A percentile compares a stretch with the other conserved stretches of the same genome.
Evolutionary conservation across 768 basidiomycete genomes (phyloP).

Genomic region (Inosperma sp.): DNA sequence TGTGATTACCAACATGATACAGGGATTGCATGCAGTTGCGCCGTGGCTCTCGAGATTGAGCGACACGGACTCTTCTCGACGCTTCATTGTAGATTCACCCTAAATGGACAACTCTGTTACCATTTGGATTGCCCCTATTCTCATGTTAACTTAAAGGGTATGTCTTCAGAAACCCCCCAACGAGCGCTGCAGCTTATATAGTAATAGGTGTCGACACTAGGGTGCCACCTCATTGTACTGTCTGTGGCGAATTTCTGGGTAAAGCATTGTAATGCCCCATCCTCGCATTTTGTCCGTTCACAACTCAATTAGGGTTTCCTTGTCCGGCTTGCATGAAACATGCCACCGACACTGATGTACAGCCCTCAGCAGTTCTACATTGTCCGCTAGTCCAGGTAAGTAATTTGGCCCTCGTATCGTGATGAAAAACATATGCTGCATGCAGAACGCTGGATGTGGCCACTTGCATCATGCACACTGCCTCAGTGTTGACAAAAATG

Average conservation of each 20-base stretch:
- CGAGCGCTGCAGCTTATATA: background rate
- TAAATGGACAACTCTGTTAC: background rate
- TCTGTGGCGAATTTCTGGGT: constrained; percentile 6
- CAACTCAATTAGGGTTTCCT: background rate
- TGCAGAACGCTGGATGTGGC: constrained; percentile 5
- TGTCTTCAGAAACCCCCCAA: background rate
- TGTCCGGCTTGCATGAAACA: constrained; percentile 4
- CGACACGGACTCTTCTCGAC: constrained; percentile 4
- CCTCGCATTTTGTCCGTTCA: background rate
- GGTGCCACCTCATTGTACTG: constrained; percentile 3
- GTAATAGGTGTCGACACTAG: background rate
- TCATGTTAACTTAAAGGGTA: background rate
- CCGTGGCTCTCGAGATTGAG: background rate
- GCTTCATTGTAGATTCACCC: constrained; percentile 3
- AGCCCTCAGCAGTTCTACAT: background rate
- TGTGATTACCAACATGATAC: constrained; percentile 5
- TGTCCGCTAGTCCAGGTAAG: constrained; percentile 3
- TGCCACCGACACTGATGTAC: background rate
- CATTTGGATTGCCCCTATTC: constrained; percentile 5
- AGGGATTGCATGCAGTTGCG: constrained; percentile 5
- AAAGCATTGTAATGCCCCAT: background rate
- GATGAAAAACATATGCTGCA: background rate
- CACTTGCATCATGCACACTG: constrained; percentile 9
- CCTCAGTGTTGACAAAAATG: background rate
- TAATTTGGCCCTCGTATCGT: background rate